Conservation (phyloP, 495 filamentous ascomycete genomes). For the Xylaria acuta region DNA sequence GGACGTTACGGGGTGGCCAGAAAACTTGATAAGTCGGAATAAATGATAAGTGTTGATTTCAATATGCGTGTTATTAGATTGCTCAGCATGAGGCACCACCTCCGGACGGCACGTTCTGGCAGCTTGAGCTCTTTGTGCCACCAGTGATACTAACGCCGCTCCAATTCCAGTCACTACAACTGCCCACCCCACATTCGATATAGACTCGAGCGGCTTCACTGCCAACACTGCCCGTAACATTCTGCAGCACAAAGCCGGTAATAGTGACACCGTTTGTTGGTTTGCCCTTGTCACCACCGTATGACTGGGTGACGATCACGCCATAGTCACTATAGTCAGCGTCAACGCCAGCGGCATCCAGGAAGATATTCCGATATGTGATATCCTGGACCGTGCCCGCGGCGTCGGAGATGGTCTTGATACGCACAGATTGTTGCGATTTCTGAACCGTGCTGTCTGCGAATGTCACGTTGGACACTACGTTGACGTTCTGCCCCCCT, state of each 20-base stretch:
- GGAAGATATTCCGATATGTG: conserved; percentile 62
- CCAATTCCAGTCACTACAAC: conserved; percentile 58
- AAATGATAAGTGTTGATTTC: not conserved
- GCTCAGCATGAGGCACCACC: conserved; percentile 43
- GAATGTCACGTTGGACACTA: conserved; percentile 60
- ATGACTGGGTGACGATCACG: conserved; percentile 68
- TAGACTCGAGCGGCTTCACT: conserved; percentile 53
- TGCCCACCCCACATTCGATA: conserved; percentile 58
- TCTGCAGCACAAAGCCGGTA: conserved; percentile 56
- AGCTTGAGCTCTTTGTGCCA: conserved; percentile 48
- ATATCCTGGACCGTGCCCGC: conserved; percentile 61
- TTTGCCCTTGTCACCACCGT: conserved; percentile 50
- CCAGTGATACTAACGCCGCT: conserved; percentile 51
- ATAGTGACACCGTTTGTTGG: conserved; percentile 63
- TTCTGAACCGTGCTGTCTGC: conserved; percentile 57
- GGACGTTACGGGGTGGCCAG: too few species aligned
- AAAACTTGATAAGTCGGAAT: not conserved
- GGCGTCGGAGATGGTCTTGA: conserved; percentile 63
- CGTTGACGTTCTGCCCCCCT: conserved; percentile 61
- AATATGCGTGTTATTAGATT: not conserved
- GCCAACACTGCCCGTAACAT: conserved; percentile 36
- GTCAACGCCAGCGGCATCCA: conserved; percentile 41
- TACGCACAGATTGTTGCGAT: conserved; percentile 62
- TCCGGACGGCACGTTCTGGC: conserved; percentile 50
- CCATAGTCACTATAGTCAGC: conserved; percentile 37